phyloP scores from a whole-genome alignment of 495 filamentous ascomycete species.

The Hypomontagnella monticulosa region DNA sequence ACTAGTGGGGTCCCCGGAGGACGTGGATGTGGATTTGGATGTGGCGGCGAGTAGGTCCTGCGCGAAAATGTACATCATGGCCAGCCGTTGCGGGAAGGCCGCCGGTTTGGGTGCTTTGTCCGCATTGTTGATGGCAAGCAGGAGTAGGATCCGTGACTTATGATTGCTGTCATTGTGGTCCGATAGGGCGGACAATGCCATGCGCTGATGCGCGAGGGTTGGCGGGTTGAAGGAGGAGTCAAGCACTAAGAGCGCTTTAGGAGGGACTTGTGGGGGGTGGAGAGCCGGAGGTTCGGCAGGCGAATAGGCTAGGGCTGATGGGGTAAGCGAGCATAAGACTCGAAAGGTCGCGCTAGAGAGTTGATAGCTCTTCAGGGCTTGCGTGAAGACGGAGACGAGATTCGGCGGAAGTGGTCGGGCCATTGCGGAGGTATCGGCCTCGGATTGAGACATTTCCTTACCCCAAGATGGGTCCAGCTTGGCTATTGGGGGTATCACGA shows the following conservation, averaged over 20 bases:
- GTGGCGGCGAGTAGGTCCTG: conserved; percentile 19
- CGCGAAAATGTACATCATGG: conserved; percentile 88
- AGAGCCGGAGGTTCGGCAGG: conserved; percentile 21
- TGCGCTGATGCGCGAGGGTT: conserved; percentile 80
- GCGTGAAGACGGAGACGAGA: conserved; percentile 54
- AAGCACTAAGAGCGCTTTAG: conserved; percentile 74
- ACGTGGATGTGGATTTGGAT: not conserved
- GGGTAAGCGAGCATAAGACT: conserved; percentile 64
- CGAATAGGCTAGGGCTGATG: conserved; percentile 43
- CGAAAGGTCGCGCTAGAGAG: conserved; percentile 65
- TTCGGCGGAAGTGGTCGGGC: conserved; percentile 34
- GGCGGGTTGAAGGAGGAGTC: conserved; percentile 98
- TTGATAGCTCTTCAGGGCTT: conserved; percentile 66
- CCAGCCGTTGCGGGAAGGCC: conserved; percentile 79
- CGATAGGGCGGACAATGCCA: conserved; percentile 73
- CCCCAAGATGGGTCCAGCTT: too few species aligned
- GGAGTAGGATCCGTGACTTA: conserved; percentile 71
- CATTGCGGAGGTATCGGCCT: conserved; percentile 23
- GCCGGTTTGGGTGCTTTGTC: conserved; percentile 91
- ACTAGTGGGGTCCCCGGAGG: not conserved
- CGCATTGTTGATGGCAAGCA: conserved; percentile 91
- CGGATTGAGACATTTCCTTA: conserved; percentile 16
- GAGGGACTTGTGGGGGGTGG: conserved; percentile 37
- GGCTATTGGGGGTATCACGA: too few species aligned
- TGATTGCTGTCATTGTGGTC: conserved; percentile 37